phyloP scores from a whole-genome alignment of 2,329 filamentous ascomycete genomes.

The Fusarium austroafricanum region DNA sequence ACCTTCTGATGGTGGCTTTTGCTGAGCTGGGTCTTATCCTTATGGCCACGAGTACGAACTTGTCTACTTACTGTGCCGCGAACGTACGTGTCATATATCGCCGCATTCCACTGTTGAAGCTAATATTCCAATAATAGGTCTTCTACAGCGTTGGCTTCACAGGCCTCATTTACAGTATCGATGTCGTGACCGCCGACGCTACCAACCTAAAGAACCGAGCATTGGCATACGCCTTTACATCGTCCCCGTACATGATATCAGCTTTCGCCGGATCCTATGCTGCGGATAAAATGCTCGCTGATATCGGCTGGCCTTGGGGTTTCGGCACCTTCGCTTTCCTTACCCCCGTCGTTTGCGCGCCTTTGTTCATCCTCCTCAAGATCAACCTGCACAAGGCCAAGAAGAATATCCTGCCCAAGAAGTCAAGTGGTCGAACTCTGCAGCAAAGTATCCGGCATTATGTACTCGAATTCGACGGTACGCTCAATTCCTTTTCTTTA shows the following conservation, averaged over 20 bases:
- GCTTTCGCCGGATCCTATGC: conserved; percentile 54
- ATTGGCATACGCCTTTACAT: conserved; percentile 53
- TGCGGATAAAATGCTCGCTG: conserved; percentile 44
- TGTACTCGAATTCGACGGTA: conserved; percentile 67
- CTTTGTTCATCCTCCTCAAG: conserved; percentile 65
- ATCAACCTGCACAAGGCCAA: conserved; percentile 67
- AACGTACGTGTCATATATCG: conserved; percentile 47
- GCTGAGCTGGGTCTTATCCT: conserved; percentile 64
- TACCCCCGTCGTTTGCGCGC: conserved; percentile 62
- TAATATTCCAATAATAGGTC: neutral
- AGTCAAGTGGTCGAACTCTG: conserved; percentile 57
- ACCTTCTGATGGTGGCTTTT: conserved; percentile 23
- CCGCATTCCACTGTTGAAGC: accelerated
- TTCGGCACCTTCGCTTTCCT: conserved; percentile 73
- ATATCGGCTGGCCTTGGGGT: conserved; percentile 52
- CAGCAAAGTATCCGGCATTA: conserved; percentile 63
- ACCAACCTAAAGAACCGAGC: conserved; percentile 20
- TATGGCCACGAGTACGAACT: conserved; percentile 66
- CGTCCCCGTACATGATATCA: conserved; percentile 59
- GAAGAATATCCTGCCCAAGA: conserved; percentile 54
- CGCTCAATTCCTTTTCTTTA: neutral
- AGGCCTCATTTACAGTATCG: conserved; percentile 14
- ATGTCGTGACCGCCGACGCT: conserved; percentile 20
- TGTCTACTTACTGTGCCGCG: conserved; percentile 61
- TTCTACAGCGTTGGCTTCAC: conserved; percentile 20